Base-by-base conservation (phyloP, 345 rosid genomes). In the Populus alba region DNA sequence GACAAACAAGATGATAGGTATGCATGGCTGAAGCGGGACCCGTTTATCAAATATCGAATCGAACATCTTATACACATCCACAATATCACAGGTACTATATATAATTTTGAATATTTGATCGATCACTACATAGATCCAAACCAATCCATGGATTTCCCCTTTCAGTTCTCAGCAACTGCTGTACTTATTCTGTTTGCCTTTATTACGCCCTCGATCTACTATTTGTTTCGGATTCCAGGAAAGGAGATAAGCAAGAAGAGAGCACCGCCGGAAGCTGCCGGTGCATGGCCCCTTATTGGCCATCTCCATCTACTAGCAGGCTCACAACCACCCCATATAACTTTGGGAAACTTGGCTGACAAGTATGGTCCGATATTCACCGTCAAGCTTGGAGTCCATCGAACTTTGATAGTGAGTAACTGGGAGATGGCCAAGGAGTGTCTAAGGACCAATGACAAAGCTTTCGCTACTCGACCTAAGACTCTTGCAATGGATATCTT, bases 241-340 rank as follows among this genome's bases (percentile, higher is more conserved):
- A 67, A 66, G 9, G 20, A 4, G 3, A 5, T 25, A 11, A n/a
- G n/a, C 12, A 51, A 45, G 15, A 51, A 33, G 10, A 39, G 41
- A 70, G 67, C 45, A 6, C 74, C 80, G 8, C 70, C 70, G 1
- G 39, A 39, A 45, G 74, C 74, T 1, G 39, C 38, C 27, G 75
- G 80, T 18, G 17, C 47, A 8, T 77, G 80, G 80, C 80, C 80
- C 3, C 10, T 79, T 17, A 68, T 79, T 10, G 82, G 82, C 62
- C 82, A 79, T 63, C 77, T 79, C 29, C 78, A 25, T 2, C 66
- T 73, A 5, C 62, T 79, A 16, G 43, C 70, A 6, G 69, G 78
- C 1, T 4, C 69, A 8, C 70, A n/a, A 35, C 82, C 51, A 11
- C 71, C 76, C 47, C 78, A 74, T 38, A 22, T 5, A n/a, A 38